Evolutionary conservation across 169 alveolate species (phyloP).

Genomic region (Eimeria tenella): DNA sequence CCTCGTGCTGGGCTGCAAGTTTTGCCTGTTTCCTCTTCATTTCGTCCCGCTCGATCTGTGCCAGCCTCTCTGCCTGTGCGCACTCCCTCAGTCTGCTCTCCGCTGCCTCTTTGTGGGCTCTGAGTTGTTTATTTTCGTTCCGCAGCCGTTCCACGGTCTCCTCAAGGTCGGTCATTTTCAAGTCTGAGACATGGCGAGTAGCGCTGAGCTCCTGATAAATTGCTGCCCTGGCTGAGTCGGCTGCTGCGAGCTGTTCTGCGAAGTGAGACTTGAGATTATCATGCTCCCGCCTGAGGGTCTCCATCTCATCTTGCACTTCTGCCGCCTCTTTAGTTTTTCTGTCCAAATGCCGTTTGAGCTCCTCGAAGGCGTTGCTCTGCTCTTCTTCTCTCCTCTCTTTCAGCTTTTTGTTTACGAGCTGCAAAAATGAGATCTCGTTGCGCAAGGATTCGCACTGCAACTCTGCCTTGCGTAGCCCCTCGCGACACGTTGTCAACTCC

Average conservation of each 20-base stretch:
- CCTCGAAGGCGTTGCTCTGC: not conserved
- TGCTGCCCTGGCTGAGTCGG: constrained; percentile 10
- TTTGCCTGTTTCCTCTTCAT: not conserved
- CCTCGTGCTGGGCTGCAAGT: constrained; percentile 39
- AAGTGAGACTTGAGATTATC: not conserved
- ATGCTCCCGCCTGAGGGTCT: constrained; percentile 19
- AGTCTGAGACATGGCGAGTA: not conserved
- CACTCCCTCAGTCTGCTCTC: constrained; percentile 28
- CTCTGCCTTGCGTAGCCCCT: constrained; percentile 6
- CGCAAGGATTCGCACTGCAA: not conserved
- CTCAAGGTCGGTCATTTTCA: not conserved
- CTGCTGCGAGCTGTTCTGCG: constrained; percentile 56
- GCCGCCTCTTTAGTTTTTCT: not conserved
- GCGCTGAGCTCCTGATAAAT: not conserved
- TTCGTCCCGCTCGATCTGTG: constrained; percentile 16
- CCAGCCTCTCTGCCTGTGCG: constrained; percentile 8
- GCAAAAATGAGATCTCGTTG: constrained; percentile 31
- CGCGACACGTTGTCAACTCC: not conserved
- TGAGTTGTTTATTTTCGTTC: not conserved
- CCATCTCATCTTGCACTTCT: not conserved
- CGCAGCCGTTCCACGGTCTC: constrained; percentile 2
- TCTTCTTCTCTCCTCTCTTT: constrained; percentile 3
- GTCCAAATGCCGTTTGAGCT: constrained; percentile 3
- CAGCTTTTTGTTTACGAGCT: constrained; percentile 2
- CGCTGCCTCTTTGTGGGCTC: constrained; percentile 39